Percentiles rank a stretch among this genome's conserved stretches.
Conservation (phyloP, 306 rosid species). For the Erythrophleum fordii region DNA sequence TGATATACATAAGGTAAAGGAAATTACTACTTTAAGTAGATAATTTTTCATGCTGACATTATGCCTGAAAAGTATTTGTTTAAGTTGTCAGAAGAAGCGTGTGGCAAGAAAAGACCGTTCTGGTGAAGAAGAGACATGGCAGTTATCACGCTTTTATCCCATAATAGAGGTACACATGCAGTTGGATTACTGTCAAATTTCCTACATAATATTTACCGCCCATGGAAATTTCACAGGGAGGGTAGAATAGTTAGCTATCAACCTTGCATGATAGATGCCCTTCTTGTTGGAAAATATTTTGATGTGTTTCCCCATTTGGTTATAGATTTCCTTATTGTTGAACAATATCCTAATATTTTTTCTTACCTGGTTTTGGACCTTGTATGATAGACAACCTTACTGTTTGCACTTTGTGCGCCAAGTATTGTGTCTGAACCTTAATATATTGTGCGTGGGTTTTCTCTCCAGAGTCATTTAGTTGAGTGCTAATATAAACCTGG, state of each 20-base stretch:
- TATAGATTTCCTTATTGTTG: not conserved
- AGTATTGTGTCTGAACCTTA: not conserved
- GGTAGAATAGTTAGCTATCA: not conserved
- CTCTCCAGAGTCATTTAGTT: not conserved
- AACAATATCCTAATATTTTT: not conserved
- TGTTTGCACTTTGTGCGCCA: not conserved
- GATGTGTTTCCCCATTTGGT: not conserved
- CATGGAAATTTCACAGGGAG: slow-evolving; percentile 20
- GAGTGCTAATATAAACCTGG: not conserved
- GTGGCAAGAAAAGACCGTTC: slow-evolving; percentile 83
- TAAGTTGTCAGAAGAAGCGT: slow-evolving; percentile 76
- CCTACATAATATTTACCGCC: slow-evolving; percentile 5
- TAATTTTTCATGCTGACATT: slow-evolving; percentile 19
- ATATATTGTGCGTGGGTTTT: not conserved
- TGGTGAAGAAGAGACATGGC: slow-evolving; percentile 83
- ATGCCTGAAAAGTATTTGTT: slow-evolving; percentile 42
- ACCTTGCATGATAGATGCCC: not conserved
- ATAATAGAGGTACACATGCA: slow-evolving; percentile 72
- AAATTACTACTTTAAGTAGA: slow-evolving; percentile 20
- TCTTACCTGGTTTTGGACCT: not conserved
- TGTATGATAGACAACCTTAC: not conserved
- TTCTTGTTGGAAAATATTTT: not conserved
- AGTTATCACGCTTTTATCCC: slow-evolving; percentile 90
- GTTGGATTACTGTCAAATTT: slow-evolving; percentile 25
- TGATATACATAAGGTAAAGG: slow-evolving; percentile 77